phyloP scores from a whole-genome alignment of 2,329 filamentous ascomycete species.

The Dothidotthia symphoricarpi region DNA sequence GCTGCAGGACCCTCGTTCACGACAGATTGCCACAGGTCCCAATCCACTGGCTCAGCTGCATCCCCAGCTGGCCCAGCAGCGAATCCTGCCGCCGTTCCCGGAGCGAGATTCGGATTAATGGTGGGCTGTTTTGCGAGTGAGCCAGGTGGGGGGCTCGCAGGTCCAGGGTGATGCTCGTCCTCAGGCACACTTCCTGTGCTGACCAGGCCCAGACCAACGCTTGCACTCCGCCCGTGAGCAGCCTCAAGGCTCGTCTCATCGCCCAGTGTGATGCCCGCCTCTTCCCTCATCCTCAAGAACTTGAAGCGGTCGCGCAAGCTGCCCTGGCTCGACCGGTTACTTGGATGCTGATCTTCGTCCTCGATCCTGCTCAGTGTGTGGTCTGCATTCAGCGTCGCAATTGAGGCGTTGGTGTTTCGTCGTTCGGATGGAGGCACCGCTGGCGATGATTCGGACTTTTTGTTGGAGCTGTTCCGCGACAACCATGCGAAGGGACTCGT shows the following conservation, averaged over 20 bases:
- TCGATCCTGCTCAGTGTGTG: conserved; percentile 75
- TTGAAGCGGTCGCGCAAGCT: conserved; percentile 51
- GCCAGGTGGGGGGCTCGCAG: conserved; percentile 30
- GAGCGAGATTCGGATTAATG: conserved; percentile 70
- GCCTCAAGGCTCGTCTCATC: conserved; percentile 45
- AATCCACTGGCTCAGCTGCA: conserved; percentile 74
- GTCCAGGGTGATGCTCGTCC: conserved; percentile 34
- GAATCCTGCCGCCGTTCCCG: conserved; percentile 81
- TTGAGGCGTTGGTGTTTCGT: conserved; percentile 76
- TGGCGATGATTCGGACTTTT: conserved; percentile 55
- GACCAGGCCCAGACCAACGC: conserved; percentile 46
- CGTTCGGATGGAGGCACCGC: conserved; percentile 54
- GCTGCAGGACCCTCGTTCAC: conserved; percentile 92
- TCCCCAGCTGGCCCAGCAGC: conserved; percentile 74
- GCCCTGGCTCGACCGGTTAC: conserved; percentile 38
- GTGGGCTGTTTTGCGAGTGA: conserved; percentile 55
- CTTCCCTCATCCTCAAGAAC: conserved; percentile 46
- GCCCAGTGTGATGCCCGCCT: conserved; percentile 41
- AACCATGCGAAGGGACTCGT: conserved; percentile 57
- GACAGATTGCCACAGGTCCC: conserved; percentile 96
- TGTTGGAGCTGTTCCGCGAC: conserved; percentile 51
- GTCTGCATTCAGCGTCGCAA: conserved; percentile 77
- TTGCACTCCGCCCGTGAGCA: conserved; percentile 45
- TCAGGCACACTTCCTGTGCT: conserved; percentile 41
- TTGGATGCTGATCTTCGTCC: conserved; percentile 48